Evolutionary conservation across 2,329 filamentous ascomycete species (phyloP).

Genomic region (Lachnellula willkommii): DNA sequence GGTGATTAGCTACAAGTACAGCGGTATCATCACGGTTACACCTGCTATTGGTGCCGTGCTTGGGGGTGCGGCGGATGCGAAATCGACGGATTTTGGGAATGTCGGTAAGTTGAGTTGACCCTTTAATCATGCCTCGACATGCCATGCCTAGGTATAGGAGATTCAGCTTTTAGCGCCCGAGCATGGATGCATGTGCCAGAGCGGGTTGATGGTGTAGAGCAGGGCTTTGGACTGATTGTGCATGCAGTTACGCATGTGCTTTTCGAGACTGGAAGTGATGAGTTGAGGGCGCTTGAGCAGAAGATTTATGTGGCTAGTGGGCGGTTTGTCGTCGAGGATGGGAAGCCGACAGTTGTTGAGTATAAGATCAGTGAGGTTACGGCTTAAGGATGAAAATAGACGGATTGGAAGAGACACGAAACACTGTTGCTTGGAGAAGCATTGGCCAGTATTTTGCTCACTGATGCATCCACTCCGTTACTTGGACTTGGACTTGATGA

Average conservation of each 20-base stretch:
- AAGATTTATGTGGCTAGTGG: conserved; percentile 40
- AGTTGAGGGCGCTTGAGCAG: conserved; percentile 33
- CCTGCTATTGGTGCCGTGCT: conserved; percentile 34
- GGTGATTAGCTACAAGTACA: conserved; percentile 36
- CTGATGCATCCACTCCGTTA: neutral
- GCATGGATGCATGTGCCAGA: neutral
- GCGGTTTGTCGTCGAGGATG: conserved; percentile 36
- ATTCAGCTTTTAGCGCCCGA: no score
- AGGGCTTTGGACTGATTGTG: neutral
- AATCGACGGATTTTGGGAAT: conserved; percentile 37
- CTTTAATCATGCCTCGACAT: no score
- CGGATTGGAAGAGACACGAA: neutral
- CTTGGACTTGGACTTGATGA: neutral
- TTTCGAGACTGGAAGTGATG: conserved; percentile 36
- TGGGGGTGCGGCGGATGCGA: conserved; percentile 32
- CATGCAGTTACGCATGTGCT: conserved; percentile 34
- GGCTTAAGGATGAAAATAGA: neutral
- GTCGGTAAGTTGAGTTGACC: conserved; percentile 33
- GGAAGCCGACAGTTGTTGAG: conserved; percentile 35
- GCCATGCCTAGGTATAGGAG: neutral
- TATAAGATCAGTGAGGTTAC: conserved; percentile 40
- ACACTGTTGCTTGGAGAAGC: neutral
- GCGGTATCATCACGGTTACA: conserved; percentile 34
- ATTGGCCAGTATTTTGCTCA: neutral
- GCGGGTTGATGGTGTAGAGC: neutral